A percentile compares a stretch with the other conserved stretches of the same genome.
phyloP scores from a whole-genome alignment of 2,329 filamentous ascomycete genomes.

The Apiospora rasikravindrae region DNA sequence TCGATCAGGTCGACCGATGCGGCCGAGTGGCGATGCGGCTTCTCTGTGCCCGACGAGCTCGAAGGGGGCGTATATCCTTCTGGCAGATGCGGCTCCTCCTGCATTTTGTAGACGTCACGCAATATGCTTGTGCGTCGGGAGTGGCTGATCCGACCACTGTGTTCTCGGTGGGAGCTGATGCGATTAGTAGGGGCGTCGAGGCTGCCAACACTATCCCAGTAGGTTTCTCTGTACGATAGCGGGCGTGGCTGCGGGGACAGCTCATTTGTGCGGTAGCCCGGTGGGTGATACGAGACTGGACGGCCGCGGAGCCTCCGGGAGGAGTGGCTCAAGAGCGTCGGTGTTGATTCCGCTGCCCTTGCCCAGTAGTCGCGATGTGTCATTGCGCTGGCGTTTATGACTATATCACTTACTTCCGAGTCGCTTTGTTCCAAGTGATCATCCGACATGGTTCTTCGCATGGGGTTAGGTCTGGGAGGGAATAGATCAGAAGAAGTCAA shows the following conservation, averaged over 20 bases:
- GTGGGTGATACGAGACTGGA: neutral
- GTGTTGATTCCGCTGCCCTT: neutral
- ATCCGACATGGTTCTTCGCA: neutral
- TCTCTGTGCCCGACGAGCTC: neutral
- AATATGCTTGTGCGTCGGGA: neutral
- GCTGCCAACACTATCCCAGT: neutral
- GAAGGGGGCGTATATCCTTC: neutral
- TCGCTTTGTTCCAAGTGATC: neutral
- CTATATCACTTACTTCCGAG: neutral
- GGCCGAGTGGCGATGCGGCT: neutral
- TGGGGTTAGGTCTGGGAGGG: neutral
- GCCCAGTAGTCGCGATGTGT: constrained; percentile 7
- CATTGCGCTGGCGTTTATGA: constrained; percentile 5
- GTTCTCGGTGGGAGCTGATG: neutral
- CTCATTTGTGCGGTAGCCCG: neutral
- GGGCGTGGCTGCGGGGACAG: neutral
- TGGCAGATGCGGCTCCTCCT: neutral
- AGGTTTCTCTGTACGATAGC: neutral
- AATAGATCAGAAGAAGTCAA: neutral
- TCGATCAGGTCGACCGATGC: constrained; percentile 13
- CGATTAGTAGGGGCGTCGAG: neutral
- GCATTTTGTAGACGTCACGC: constrained; percentile 1
- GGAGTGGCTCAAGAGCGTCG: neutral
- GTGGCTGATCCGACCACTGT: neutral
- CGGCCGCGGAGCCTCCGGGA: constrained; percentile 2